A percentile compares a stretch with the other conserved stretches of the same genome.
These are phyloP conservation scores for Chaetomidium leptoderma DNA, from an alignment of 495 filamentous ascomycete species.

Conservation along the genomic window DNA sequence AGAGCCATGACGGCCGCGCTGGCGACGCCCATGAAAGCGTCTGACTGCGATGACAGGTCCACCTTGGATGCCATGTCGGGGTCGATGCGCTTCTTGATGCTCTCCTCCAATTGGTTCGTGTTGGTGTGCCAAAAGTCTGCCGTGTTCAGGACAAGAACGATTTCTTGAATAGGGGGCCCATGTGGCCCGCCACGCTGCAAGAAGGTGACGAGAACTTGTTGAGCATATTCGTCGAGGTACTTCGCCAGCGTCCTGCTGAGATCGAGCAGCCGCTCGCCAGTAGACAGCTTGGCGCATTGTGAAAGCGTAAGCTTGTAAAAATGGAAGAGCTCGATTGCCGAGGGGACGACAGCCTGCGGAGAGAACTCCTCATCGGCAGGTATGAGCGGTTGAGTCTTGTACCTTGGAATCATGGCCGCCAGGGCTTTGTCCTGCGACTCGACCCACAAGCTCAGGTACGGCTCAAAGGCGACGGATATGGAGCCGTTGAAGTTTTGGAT, in stretches of 20 bases:
- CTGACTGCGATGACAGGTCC: slow-evolving; percentile 86
- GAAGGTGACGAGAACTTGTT: slow-evolving; percentile 81
- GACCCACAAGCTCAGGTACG: slow-evolving; percentile 94
- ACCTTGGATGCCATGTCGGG: slow-evolving; percentile 66
- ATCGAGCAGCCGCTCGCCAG: slow-evolving; percentile 79
- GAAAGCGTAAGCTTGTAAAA: slow-evolving; percentile 88
- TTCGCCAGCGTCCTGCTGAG: slow-evolving; percentile 81
- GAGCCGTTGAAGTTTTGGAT: slow-evolving; percentile 78
- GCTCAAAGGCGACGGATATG: slow-evolving; percentile 96
- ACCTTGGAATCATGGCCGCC: slow-evolving; percentile 79
- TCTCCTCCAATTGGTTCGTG: slow-evolving; percentile 86
- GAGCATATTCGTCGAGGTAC: slow-evolving; percentile 92
- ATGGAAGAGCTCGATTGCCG: slow-evolving; percentile 93
- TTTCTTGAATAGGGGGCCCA: slow-evolving; percentile 66
- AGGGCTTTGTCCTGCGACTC: slow-evolving; percentile 92
- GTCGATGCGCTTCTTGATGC: slow-evolving; percentile 86
- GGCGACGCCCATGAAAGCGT: slow-evolving; percentile 92
- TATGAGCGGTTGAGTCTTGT: slow-evolving; percentile 76
- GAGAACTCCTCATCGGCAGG: slow-evolving; percentile 88
- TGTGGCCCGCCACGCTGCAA: slow-evolving; percentile 58
- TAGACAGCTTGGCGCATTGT: slow-evolving; percentile 94
- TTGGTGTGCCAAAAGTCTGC: slow-evolving; percentile 97
- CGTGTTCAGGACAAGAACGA: slow-evolving; percentile 85
- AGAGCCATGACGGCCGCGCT: slow-evolving; percentile 80
- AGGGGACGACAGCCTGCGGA: slow-evolving; percentile 80